Conservation (phyloP, 345 rosid genomes). For the Physaria fendleri region DNA sequence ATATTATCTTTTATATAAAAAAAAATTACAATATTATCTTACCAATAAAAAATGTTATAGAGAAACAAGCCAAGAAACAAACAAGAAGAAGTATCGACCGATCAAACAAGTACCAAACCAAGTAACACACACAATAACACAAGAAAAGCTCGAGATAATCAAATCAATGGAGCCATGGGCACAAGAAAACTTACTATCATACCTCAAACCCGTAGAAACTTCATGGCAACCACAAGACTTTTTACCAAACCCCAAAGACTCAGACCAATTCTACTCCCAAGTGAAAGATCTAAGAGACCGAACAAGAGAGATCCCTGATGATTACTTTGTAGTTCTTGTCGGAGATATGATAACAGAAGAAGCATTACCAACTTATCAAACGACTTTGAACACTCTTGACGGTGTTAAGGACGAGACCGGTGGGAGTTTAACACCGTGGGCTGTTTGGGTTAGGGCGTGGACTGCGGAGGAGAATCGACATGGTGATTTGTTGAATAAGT, state of each 20-base stretch:
- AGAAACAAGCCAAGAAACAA: neutral
- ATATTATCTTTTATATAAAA: no score
- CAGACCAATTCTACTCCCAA: constrained; percentile 10
- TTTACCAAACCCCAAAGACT: constrained; percentile 29
- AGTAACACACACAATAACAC: constrained; percentile 35
- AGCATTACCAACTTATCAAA: constrained; percentile 70
- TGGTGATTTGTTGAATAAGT: constrained; percentile 49
- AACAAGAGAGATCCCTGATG: constrained; percentile 21
- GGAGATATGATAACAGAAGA: constrained; percentile 60
- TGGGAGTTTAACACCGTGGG: constrained; percentile 37
- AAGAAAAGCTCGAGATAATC: constrained; percentile 47
- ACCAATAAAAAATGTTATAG: neutral
- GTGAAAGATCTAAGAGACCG: constrained; percentile 13
- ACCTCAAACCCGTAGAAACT: constrained; percentile 48
- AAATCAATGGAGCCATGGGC: constrained; percentile 39
- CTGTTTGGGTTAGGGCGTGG: constrained; percentile 50
- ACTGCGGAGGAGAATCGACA: constrained; percentile 52
- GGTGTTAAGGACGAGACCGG: constrained; percentile 25
- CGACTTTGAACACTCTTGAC: constrained; percentile 60
- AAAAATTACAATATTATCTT: no score
- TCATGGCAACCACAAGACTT: constrained; percentile 65
- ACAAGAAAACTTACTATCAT: constrained; percentile 33
- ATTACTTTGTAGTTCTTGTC: constrained; percentile 24
- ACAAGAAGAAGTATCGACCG: constrained; percentile 17
- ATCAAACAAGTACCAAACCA: constrained; percentile 26